Base-by-base conservation (phyloP, 2,329 filamentous ascomycete genomes). In the Botrytis fabae region DNA sequence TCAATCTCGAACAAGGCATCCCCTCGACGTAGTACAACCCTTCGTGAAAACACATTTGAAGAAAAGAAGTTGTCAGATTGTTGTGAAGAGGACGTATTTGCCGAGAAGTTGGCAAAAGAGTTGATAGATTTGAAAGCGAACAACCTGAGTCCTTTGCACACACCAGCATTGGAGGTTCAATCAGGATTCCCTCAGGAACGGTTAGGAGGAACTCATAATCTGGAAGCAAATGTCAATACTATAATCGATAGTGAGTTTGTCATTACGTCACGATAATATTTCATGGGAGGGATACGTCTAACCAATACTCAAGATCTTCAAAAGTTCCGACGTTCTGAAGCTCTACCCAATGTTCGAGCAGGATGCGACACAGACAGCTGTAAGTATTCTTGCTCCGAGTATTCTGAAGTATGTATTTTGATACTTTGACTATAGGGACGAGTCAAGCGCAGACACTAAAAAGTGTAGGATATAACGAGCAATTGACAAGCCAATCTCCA, bases 1-100 rank as follows among this genome's bases (percentile, higher is more conserved):
- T 76, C 76, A 40, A 73, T 79, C 42, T 74, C 71, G 7, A 75
- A 74, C 57, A 77, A 71, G 57, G 66, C 72, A 32, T 65, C 74
- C 16, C 63, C 74, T 57, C 76, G 62, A 46, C 71, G 69, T 35
- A 25, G 38, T 57, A 35, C 70, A 40, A 57, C 25, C 5, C 69
- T 38, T 35, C 66, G n/a, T 59, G 28, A 70, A 32, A 35, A 72
- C n/a, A 42, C 46, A 46, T 35, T 46, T 22, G 40, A 54, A 6
- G 57, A 63, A 51, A 51, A 46, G 25, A 9, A 9, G 44, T 18
- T 68, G 18, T 61, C 20, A 22, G 16, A 38, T 8, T 1, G 28
- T 62, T 44, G 48, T 44, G 65, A 44, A 69, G 48, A 32, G n/a
- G 65, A 57, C 20, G 18, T 69, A 32, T 69, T 69, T 69, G 65